Evolutionary conservation across 2,329 filamentous ascomycete species (phyloP).

Genomic region (Fusarium sp.): DNA sequence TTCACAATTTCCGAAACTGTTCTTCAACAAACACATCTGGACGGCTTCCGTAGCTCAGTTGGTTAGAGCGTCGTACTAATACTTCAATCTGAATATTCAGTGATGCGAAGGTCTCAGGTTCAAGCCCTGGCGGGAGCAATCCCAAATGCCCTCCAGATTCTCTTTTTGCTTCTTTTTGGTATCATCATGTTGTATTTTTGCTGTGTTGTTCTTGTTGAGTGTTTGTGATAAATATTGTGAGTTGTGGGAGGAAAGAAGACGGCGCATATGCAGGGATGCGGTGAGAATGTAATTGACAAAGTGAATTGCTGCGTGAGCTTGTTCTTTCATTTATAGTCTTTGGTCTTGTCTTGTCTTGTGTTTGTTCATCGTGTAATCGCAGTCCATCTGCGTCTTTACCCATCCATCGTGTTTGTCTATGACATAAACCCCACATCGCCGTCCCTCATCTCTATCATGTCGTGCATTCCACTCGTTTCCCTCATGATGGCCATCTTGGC

Average conservation of each 20-base stretch:
- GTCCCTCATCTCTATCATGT: conserved; percentile 11
- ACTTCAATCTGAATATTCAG: conserved; percentile 27
- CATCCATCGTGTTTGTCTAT: conserved; percentile 29
- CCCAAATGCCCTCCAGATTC: conserved; percentile 18
- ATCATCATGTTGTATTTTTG: not conserved
- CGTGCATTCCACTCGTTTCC: conserved; percentile 17
- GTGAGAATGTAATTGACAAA: not conserved
- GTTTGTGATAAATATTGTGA: not conserved
- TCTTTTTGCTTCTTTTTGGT: not conserved
- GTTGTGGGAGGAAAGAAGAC: not conserved
- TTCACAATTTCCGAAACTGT: accelerated
- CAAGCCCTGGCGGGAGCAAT: conserved; percentile 36
- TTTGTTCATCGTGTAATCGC: conserved; percentile 10
- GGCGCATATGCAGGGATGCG: not conserved
- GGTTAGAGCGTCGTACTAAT: conserved; percentile 38
- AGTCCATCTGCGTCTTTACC: conserved; percentile 11
- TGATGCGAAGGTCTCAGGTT: conserved; percentile 36
- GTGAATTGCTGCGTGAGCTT: conserved; percentile 25
- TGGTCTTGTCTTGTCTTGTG: conserved; percentile 8
- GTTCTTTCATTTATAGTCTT: conserved; percentile 9
- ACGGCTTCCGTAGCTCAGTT: conserved; percentile 38
- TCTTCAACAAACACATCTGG: conserved; percentile 18
- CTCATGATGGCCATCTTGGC: conserved; percentile 44
- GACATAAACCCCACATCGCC: not conserved
- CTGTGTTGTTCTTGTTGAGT: not conserved